These are phyloP conservation scores for Bruguiera parviflora DNA, from an alignment of 345 rosid genomes.

Conservation along the genomic window DNA sequence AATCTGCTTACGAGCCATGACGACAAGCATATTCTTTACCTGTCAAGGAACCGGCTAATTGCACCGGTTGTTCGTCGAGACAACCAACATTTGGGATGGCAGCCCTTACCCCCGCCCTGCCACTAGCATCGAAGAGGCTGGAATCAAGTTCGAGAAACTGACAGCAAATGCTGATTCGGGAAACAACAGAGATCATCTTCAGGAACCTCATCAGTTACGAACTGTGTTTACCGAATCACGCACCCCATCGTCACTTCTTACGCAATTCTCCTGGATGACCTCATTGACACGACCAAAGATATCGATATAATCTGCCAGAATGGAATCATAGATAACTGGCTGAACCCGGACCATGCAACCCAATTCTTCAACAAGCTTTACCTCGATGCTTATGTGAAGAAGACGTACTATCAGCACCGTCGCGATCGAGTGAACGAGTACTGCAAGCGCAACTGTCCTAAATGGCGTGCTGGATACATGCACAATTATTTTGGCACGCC, in stretches of 20 bases:
- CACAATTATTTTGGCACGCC: conserved; percentile 24
- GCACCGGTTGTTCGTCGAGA: neutral
- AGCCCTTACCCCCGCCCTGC: neutral
- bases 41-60: conserved; percentile 5
- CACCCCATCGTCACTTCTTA: conserved; percentile 12
- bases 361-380: conserved; percentile 24
- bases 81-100: neutral
- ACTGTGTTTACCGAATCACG: conserved; percentile 9
- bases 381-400: conserved; percentile 15
- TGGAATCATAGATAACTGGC: conserved; percentile 14
- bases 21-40: conserved; percentile 22
- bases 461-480: conserved; percentile 10
- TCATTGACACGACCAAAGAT: conserved; percentile 11
- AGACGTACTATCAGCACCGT: conserved; percentile 9
- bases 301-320: conserved; percentile 6
- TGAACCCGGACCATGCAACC: conserved; percentile 17
- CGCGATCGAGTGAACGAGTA: conserved; percentile 2
- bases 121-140: conserved; percentile 8
- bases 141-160: neutral
- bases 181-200: conserved; percentile 16
- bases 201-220: conserved; percentile 26
- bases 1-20: neutral
- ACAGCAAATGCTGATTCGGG: neutral
- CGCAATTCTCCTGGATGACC: conserved; percentile 18
- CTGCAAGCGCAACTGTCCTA: conserved; percentile 12